phyloP scores from a whole-genome alignment of 2,329 filamentous ascomycete genomes.

The Cladosporium phlei region DNA sequence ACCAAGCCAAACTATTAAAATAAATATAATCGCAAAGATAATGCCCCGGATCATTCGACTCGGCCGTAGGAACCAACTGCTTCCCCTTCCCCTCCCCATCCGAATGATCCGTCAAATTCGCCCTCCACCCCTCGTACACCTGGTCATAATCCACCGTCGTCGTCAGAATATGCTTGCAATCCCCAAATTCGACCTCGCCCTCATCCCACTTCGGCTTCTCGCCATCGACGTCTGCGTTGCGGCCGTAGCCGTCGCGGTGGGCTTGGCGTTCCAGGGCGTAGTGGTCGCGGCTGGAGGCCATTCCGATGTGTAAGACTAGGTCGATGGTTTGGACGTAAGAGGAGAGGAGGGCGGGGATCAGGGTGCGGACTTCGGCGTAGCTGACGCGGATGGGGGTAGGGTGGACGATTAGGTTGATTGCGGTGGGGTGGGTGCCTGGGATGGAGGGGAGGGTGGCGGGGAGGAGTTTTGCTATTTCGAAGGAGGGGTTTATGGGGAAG shows the following conservation, averaged over 20 bases:
- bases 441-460: constrained; percentile 55
- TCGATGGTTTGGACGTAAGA: constrained; percentile 51
- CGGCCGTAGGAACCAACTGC: background rate
- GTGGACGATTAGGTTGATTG: constrained; percentile 61
- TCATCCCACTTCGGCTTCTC: constrained; percentile 26
- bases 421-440: constrained; percentile 28
- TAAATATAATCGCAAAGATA: constrained; percentile 45
- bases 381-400: constrained; percentile 64
- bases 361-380: constrained; percentile 60
- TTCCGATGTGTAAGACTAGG: constrained; percentile 71
- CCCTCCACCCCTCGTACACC: constrained; percentile 26
- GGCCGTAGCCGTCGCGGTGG: constrained; percentile 65
- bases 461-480: constrained; percentile 68
- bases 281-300: constrained; percentile 60
- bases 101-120: constrained; percentile 22
- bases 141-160: constrained; percentile 29
- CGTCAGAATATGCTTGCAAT: constrained; percentile 27
- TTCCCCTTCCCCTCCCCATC: background rate
- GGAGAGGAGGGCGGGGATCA: constrained; percentile 60
- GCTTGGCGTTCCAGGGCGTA: constrained; percentile 69
- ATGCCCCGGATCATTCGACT: constrained; percentile 36
- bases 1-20: constrained; percentile 36
- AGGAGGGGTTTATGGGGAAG: constrained; percentile 69
- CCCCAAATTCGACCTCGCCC: constrained; percentile 21
- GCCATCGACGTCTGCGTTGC: constrained; percentile 64